Percentiles rank a stretch among this genome's conserved stretches.
Evolutionary conservation across 2,329 filamentous ascomycete genomes (phyloP).

Genomic region (Rugonectria rugulosa): DNA sequence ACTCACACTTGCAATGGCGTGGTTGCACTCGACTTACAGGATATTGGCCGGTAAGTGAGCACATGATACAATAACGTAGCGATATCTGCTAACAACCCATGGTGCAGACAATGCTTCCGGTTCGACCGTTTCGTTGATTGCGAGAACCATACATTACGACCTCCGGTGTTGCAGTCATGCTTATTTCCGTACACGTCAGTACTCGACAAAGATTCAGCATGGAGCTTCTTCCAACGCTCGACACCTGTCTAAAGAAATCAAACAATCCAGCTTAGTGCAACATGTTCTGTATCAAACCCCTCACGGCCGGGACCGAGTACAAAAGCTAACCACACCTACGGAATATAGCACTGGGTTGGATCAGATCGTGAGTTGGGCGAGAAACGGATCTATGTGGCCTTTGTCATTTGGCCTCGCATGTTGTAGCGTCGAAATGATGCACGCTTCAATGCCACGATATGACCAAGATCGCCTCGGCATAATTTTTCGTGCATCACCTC

Average conservation of each 20-base stretch:
- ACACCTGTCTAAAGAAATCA: not conserved
- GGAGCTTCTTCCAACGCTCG: not conserved
- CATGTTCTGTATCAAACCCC: not conserved
- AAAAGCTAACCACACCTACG: not conserved
- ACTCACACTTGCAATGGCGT: no score
- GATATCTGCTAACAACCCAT: no score
- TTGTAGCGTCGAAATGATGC: slow-evolving; percentile 71
- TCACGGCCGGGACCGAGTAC: not conserved
- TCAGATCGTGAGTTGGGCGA: slow-evolving; percentile 62
- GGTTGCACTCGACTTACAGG: no score
- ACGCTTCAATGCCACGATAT: slow-evolving; percentile 66
- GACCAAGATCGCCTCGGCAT: slow-evolving; percentile 69
- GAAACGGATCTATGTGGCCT: slow-evolving; percentile 66
- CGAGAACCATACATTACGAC: no score
- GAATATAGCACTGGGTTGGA: slow-evolving; percentile 58
- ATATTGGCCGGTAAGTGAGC: no score
- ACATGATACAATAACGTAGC: no score
- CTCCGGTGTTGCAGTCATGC: no score
- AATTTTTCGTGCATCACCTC: slow-evolving; percentile 71
- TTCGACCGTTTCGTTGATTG: no score
- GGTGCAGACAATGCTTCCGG: no score
- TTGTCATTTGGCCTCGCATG: slow-evolving; percentile 67
- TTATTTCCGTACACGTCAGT: no score
- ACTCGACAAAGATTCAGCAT: not conserved
- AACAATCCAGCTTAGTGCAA: not conserved